Evolutionary conservation across 169 alveolate genomes (phyloP).

Genomic region (Plasmodium coatneyi): DNA sequence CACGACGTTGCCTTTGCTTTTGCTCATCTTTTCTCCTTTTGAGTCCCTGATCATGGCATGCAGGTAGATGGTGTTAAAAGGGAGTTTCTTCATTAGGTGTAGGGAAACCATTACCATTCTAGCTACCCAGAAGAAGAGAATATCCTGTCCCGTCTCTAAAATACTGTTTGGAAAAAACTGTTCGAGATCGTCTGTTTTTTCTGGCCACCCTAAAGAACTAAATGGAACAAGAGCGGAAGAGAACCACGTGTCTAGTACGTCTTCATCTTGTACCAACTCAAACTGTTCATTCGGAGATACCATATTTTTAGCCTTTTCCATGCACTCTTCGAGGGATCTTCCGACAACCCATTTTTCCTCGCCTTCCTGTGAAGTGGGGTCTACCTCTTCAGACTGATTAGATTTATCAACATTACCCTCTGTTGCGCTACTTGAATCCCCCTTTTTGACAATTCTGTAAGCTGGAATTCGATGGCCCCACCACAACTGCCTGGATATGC

Average conservation of each 20-base stretch:
- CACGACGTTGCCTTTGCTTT: slow-evolving; percentile 98
- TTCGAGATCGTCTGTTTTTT: slow-evolving; percentile 91
- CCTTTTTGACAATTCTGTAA: slow-evolving; percentile 86
- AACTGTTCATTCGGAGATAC: slow-evolving; percentile 84
- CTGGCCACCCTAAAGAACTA: slow-evolving; percentile 99
- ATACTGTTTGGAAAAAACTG: slow-evolving; percentile 97
- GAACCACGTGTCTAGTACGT: slow-evolving; percentile 99
- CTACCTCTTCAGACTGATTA: background rate
- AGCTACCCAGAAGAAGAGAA: slow-evolving; percentile 99
- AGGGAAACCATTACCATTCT: slow-evolving; percentile 99
- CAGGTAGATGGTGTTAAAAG: slow-evolving; percentile 96
- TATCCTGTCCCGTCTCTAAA: slow-evolving; percentile 99
- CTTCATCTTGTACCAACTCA: slow-evolving; percentile 96
- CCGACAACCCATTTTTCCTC: slow-evolving; percentile 94
- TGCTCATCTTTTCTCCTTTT: slow-evolving; percentile 98
- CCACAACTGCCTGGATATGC: slow-evolving; percentile 99
- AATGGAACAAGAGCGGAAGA: slow-evolving; percentile 99
- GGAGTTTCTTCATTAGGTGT: slow-evolving; percentile 95
- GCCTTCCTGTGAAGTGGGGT: background rate
- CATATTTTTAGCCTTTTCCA: slow-evolving; percentile 89
- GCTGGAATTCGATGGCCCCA: slow-evolving; percentile 99
- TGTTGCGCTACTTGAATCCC: slow-evolving; percentile 9
- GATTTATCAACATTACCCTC: background rate
- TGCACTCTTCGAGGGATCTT: slow-evolving; percentile 91
- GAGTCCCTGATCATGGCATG: slow-evolving; percentile 99